A percentile compares a stretch with the other conserved stretches of the same genome.
phyloP scores from a whole-genome alignment of 306 rosid genomes.

The Mucuna pruriens region DNA sequence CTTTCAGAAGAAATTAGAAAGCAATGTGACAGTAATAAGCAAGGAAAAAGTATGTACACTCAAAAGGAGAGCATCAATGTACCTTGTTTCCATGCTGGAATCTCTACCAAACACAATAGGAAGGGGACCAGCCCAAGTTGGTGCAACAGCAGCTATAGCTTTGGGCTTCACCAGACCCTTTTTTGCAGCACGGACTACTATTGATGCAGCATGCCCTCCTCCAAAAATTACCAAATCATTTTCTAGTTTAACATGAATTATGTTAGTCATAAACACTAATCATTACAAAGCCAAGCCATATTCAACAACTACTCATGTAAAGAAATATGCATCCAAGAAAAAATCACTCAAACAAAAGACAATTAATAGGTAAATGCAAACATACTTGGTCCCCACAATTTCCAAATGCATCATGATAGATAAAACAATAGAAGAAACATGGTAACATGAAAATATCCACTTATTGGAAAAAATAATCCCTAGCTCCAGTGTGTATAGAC shows the following conservation, averaged over 20 bases:
- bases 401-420: not conserved
- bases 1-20: slow-evolving; percentile 1
- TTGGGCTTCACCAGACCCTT: slow-evolving; percentile 78
- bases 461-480: not conserved
- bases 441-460: not conserved
- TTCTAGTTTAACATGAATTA: slow-evolving; percentile 53
- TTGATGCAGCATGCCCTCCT: slow-evolving; percentile 91
- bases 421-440: slow-evolving; percentile 11
- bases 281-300: not conserved
- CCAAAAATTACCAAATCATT: slow-evolving; percentile 79
- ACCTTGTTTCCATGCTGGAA: slow-evolving; percentile 94
- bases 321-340: slow-evolving; percentile 12
- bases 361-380: slow-evolving; percentile 21
- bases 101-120: slow-evolving; percentile 96
- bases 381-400: slow-evolving; percentile 4
- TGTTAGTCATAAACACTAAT: slow-evolving; percentile 28
- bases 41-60: not conserved
- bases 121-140: slow-evolving; percentile 99
- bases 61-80: slow-evolving; percentile 29
- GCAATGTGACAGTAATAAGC: not conserved
- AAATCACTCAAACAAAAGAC: slow-evolving; percentile 12
- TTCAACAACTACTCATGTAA: slow-evolving; percentile 23
- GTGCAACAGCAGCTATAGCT: slow-evolving; percentile 91
- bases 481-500: not conserved
- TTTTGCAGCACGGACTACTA: slow-evolving; percentile 78